Evolutionary conservation across 352 stramenopile species (phyloP).

Genomic region (Phytophthora capsici): DNA sequence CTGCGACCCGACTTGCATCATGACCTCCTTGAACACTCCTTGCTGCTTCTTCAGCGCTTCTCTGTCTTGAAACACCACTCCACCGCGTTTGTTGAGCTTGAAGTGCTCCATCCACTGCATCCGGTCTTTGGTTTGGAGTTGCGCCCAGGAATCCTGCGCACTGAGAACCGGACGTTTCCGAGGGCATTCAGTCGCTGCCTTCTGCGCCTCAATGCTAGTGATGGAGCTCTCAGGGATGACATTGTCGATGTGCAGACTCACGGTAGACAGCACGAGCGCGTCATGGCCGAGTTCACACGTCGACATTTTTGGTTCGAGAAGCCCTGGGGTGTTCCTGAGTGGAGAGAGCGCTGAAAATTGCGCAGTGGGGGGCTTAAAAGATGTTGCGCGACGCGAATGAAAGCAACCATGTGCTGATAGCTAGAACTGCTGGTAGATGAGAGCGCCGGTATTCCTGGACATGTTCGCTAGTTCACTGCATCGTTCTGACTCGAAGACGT

Average conservation of each 20-base stretch:
- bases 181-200: conserved; percentile 24
- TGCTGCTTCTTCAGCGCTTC: conserved; percentile 81
- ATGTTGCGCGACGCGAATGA: not conserved
- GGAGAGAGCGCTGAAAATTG: conserved; percentile 10
- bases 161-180: conserved; percentile 17
- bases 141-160: conserved; percentile 49
- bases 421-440: conserved; percentile 1
- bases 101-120: conserved; percentile 68
- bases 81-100: conserved; percentile 76
- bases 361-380: conserved; percentile 9
- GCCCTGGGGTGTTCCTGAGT: not conserved
- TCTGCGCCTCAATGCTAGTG: conserved; percentile 35
- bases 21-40: conserved; percentile 82
- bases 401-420: not conserved
- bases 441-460: conserved; percentile 31
- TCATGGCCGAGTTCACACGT: conserved; percentile 17
- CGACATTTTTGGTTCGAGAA: conserved; percentile 13
- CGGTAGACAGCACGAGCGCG: conserved; percentile 44
- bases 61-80: conserved; percentile 68
- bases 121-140: conserved; percentile 58
- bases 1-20: conserved; percentile 77
- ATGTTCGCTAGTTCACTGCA: conserved; percentile 2
- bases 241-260: conserved; percentile 64
- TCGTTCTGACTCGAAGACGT: conserved; percentile 27
- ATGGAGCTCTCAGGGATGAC: conserved; percentile 55